Base-by-base conservation (phyloP, 108 stramenopile species). In the Cyclotella sp. region DNA sequence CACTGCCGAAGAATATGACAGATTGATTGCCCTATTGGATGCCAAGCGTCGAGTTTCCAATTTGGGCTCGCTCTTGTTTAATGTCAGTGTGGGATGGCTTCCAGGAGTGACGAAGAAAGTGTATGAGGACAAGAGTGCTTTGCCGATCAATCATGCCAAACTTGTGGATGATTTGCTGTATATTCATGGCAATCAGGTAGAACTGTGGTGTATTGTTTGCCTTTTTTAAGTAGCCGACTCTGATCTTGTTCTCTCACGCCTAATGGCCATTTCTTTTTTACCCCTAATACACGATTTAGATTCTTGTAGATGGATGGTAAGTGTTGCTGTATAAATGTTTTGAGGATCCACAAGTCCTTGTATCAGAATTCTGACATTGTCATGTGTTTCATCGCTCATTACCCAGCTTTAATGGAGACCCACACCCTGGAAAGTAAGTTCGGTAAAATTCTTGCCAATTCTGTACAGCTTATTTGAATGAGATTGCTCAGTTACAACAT, bases 111-210 rank as follows among this genome's bases (percentile, higher is more conserved):
- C 45, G 22, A 43, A 43, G 73, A 89, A 73, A 63, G 44, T 67
- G 8, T 85, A 86, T 42, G 77, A 84, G 55, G 75, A 66, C 44
- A 84, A 84, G 57, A 78, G 66, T 18, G 66, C 63, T 14, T 78
- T 95, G 43, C 93, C 93, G 15, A 79, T 94, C 43, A 95, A 95
- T 71, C 90, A 92, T 70, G 93, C 91, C 16, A 89, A 89, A 75
- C 67, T 95, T 62, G 76, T 95, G n/a, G 93, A 95, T 68, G 91
- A 92, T 40, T 62, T 95, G 51, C 57, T 93, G 24, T 66, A 79
- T 43, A 86, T 93, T 76, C 90, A 91, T 71, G 95, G 91, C 15
- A 86, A 89, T 51, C 87, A 93, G 68, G 84, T 84, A 49, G 34
- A 34, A 10, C 14, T 19, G 2, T n/a, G 11, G 44, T 60, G 16